phyloP scores from a whole-genome alignment of 805 yeast genomes.

The Ogataea nakhonphanomensis region DNA sequence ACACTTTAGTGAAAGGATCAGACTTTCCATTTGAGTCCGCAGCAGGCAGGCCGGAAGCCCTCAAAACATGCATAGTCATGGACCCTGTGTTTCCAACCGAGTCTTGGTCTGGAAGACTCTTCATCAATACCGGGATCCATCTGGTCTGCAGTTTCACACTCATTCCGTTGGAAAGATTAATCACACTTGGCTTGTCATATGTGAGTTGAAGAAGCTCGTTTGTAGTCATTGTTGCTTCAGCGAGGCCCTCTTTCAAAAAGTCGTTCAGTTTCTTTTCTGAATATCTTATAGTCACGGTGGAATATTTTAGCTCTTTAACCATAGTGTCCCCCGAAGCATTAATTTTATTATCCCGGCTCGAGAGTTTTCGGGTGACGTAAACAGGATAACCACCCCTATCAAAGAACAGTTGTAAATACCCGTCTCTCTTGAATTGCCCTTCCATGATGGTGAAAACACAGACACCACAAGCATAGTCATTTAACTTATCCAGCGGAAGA shows the following conservation, averaged over 20 bases:
- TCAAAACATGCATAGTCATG: constrained; percentile 54
- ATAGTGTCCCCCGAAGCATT: constrained; percentile 64
- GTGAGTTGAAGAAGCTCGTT: constrained; percentile 59
- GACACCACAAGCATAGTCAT: constrained; percentile 68
- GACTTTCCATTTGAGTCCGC: constrained; percentile 93
- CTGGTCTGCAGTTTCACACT: constrained; percentile 55
- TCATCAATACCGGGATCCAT: constrained; percentile 72
- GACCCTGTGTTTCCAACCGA: constrained; percentile 72
- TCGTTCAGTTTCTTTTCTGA: constrained; percentile 52
- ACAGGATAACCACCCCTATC: constrained; percentile 72
- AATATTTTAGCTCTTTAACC: constrained; percentile 72
- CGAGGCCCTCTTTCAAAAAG: constrained; percentile 54
- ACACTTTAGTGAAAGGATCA: constrained; percentile 81
- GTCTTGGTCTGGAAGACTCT: constrained; percentile 69
- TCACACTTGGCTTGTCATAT: constrained; percentile 56
- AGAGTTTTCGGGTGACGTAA: constrained; percentile 53
- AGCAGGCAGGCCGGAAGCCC: constrained; percentile 68
- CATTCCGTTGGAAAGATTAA: constrained; percentile 43
- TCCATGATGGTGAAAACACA: constrained; percentile 63
- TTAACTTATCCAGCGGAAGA: constrained; percentile 55
- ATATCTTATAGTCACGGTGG: constrained; percentile 60
- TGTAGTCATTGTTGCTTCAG: constrained; percentile 66
- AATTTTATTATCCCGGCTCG: constrained; percentile 36
- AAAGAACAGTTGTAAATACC: constrained; percentile 69
- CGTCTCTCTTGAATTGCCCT: constrained; percentile 54